Evolutionary conservation across 805 yeast species (phyloP), one percentile per base, ranked within the genome.

Genomic region (Saturnispora kantuleensis): DNA sequence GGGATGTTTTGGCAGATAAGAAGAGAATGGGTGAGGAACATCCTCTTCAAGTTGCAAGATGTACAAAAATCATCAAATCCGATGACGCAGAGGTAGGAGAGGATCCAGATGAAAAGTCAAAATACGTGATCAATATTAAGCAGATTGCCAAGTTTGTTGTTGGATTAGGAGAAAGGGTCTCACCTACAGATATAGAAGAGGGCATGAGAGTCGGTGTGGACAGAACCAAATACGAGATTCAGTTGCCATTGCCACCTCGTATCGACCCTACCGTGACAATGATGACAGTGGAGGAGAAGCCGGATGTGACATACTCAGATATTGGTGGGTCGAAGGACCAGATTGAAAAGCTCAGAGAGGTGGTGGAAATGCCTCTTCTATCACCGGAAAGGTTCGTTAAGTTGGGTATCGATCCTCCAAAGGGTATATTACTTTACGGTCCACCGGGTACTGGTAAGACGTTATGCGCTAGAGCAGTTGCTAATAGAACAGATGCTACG

Each of bases 271-370:
- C 88, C 34, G 99, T 93, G 44, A 93, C 98, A 6, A 93, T 93
- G 98, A 93, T 93, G 99, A 90, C 97, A 2, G 99, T 93, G 39
- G 99, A 93, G 66, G 99, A 93, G 67, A 93, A 93, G 65, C 99
- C 98, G 11, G 98, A 93, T 66, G 97, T 93, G 33, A 93, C 99
- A 1, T 93, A 93, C 65, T 85, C 94, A 50, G 99, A 93, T 63
- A 89, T 93, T 51, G 99, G 99, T 56, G 99, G 99, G 33, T 87
- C 96, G 64, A 93, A 93, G 70, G 97, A 93, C 51, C 99, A 93
- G 65, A 90, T 93, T 57, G 99, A 93, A 64, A 89, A 90, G 65
- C 72, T 89, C 49, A 77, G 97, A 63, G 97, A 89, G 65, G 97
- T 90, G 49, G 97, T 89, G 13, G 97, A 90, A 65, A 70, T 90